phyloP scores from a whole-genome alignment of 208 protist genomes.

The Crithidia fasciculata region DNA sequence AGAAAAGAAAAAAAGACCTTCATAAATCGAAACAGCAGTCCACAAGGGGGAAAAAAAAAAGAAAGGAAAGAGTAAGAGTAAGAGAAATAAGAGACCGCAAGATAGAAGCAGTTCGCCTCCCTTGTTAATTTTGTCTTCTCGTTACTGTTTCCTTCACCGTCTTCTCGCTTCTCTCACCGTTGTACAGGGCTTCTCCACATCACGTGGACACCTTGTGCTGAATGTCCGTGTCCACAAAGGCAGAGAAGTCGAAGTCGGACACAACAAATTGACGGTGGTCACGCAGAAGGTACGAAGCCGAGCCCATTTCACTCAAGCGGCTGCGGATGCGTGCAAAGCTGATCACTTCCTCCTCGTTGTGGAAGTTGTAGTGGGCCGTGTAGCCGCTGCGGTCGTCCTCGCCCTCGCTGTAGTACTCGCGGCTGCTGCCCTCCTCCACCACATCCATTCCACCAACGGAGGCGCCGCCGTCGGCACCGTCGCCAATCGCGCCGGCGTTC shows the following conservation, averaged over 20 bases:
- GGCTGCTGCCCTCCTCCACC: not conserved
- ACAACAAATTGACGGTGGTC: slow-evolving; percentile 76
- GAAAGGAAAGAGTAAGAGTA: too few relatives aligned
- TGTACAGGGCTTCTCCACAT: not conserved
- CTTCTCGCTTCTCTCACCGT: too few relatives aligned
- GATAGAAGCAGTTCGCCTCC: too few relatives aligned
- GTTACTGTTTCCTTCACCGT: too few relatives aligned
- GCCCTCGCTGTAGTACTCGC: slow-evolving; percentile 74
- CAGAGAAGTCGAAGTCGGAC: slow-evolving; percentile 71
- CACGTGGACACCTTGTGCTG: slow-evolving; percentile 20
- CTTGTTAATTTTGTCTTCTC: too few relatives aligned
- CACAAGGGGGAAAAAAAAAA: too few relatives aligned
- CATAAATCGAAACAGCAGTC: too few relatives aligned
- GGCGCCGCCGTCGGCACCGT: not conserved
- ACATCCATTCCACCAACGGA: not conserved
- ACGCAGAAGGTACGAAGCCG: slow-evolving; percentile 61
- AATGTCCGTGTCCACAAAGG: slow-evolving; percentile 38
- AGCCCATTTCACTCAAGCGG: slow-evolving; percentile 83
- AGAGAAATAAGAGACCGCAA: too few relatives aligned
- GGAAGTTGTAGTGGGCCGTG: slow-evolving; percentile 60
- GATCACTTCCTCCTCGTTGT: slow-evolving; percentile 79
- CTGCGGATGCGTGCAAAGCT: slow-evolving; percentile 79
- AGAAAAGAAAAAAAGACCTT: too few relatives aligned
- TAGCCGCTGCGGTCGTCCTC: slow-evolving; percentile 85
- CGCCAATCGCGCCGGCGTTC: slow-evolving; percentile 6